Evolutionary conservation across 1,139 yeast genomes (phyloP).

Genomic region (Diutina neorugosa): DNA sequence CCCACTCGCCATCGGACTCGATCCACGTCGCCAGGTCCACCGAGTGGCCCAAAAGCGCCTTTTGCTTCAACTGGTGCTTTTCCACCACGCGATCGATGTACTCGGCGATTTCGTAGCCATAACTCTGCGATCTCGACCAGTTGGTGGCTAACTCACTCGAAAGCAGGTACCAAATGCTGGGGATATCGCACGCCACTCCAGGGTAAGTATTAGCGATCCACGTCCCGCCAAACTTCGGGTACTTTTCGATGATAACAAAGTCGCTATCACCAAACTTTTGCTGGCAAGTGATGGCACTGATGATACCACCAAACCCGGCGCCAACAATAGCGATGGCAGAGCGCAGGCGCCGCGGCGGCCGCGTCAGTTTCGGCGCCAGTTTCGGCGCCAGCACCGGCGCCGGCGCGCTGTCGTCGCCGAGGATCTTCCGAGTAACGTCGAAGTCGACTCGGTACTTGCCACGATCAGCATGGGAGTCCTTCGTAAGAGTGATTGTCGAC

Average conservation of each 20-base stretch:
- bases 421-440: constrained; percentile 17
- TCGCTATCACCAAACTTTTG: constrained; percentile 21
- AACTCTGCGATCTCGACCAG: constrained; percentile 36
- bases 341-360: constrained; percentile 14
- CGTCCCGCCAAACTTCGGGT: constrained; percentile 36
- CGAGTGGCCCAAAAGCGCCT: constrained; percentile 19
- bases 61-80: constrained; percentile 19
- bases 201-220: constrained; percentile 46
- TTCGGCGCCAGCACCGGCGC: too few species aligned
- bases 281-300: constrained; percentile 18
- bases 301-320: constrained; percentile 38
- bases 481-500: constrained; percentile 17
- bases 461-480: constrained; percentile 24
- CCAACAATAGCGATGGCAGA: constrained; percentile 33
- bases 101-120: constrained; percentile 36
- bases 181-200: constrained; percentile 42
- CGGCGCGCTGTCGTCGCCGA: constrained; percentile 14
- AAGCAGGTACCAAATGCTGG: constrained; percentile 36
- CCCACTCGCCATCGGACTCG: constrained; percentile 22
- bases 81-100: constrained; percentile 29
- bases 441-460: constrained; percentile 18
- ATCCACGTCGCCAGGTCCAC: constrained; percentile 20
- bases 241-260: constrained; percentile 31
- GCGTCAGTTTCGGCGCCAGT: constrained; percentile 9
- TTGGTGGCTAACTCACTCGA: constrained; percentile 27